Base-by-base conservation (phyloP, 257 asterid species). In the Leptodermis oblonga region DNA sequence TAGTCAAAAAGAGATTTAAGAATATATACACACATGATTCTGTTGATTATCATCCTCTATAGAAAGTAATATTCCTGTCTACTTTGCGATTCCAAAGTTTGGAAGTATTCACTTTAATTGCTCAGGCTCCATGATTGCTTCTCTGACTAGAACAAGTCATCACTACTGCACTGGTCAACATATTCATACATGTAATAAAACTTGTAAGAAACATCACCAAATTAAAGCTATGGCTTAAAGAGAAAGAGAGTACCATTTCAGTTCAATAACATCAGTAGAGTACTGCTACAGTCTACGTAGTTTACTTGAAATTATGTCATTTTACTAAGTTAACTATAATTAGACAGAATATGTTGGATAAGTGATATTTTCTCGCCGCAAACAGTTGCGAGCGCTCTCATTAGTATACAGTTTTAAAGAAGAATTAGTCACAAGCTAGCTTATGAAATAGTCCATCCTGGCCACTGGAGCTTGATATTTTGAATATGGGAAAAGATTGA, bases 101-200 rank as follows among this genome's bases (percentile, higher is more conserved):
- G 56, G 58, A 72, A 53, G 34, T 28, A 52, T 37, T 52, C 56
- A 26, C 14, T 43, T 55, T 48, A 9, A 10, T 22, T 28, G n/a
- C n/a, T n/a, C 54, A 14, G 65, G 9, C 28, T n/a, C 7, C 12
- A n/a, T 68, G 30, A 45, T 64, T 55, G 81, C 83, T 79, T 79
- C 55, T 65, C 77, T 70, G 80, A 84, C 79, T 34, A 45, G 65
- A 67, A 56, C 46, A 56, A 22, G 71, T 56, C 67, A 26, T 23
- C 31, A 30, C 37, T 22, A 53, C 69, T 67, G 6, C n/a, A n/a
- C 49, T 62, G 79, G 72, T 76, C 67, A 70, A 74, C 5, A 42
- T 79, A 78, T 49, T 10, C 42, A 54, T 23, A 22, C 31, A 48
- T n/a, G n/a, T n/a, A 48, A 48, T 17, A 30, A 13, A 41, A 68